Base-by-base conservation (phyloP, 2,329 filamentous ascomycete genomes). In the Cercospora sp. region DNA sequence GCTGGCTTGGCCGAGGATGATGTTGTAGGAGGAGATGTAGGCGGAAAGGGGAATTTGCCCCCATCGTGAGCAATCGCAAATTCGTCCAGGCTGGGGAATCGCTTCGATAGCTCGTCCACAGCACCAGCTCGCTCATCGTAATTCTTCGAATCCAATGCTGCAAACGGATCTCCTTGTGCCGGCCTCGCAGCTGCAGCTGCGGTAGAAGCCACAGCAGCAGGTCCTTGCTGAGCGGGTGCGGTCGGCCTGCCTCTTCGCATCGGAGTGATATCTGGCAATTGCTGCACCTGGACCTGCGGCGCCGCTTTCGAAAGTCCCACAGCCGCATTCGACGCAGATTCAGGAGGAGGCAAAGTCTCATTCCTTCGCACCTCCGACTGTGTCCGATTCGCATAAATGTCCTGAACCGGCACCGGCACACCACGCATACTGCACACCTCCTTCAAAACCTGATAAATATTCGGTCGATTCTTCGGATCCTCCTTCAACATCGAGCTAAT, bases 401-500 rank as follows among this genome's bases (percentile, higher is more conserved):
- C 94, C 82, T 92, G 91, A 74, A 99, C 91, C 0, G 94, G 94
- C 9, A 94, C 86, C 72, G 94, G 70, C 68, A 90, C 90, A 65
- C 93, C 92, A 78, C 95, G 91, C 92, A 99, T 96, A 40, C 87
- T 84, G 79, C 94, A 97, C 31, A 90, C 88, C 81, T 98, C 94
- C 70, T 89, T 88, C 33, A 99, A 84, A 3, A 97, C 93, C 79
- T 97, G 91, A 77, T 97, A 99, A 69, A 99, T 97, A 77, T 94
- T 98, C 3, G 95, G 95, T 71, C 95, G 87, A 61, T 86, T 82
- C 69, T 89, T 85, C 62, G 93, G 92, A 73, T 91, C 89, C 79
- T 98, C 95, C 75, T 88, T 90, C 75, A 99, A 83, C 95, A 97
- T 98, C 64, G 89, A 94, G 12, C 93, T 91, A 78, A 98, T 98